phyloP scores from a whole-genome alignment of 495 filamentous ascomycete species.

The Penicillium canariense region DNA sequence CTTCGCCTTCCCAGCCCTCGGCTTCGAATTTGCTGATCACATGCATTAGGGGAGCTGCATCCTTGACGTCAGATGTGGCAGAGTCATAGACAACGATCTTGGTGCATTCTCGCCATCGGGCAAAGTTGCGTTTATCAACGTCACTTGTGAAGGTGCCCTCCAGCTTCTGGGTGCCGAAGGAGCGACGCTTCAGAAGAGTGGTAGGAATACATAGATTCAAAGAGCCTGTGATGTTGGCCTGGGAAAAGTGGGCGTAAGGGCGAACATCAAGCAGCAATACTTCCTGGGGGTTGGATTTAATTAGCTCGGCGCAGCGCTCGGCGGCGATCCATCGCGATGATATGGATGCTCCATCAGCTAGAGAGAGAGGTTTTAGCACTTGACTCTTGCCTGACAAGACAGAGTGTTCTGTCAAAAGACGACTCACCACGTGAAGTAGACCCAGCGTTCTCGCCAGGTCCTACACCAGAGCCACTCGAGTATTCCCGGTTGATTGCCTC shows the following conservation, averaged over 20 bases:
- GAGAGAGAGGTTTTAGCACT: not conserved
- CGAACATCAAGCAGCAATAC: conserved; percentile 84
- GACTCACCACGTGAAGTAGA: conserved; percentile 13
- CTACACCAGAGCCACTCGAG: not conserved
- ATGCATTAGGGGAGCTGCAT: conserved; percentile 73
- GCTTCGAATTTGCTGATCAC: conserved; percentile 87
- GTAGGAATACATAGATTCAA: conserved; percentile 95
- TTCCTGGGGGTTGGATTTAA: conserved; percentile 55
- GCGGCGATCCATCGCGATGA: conserved; percentile 55
- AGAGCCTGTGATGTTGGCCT: conserved; percentile 70
- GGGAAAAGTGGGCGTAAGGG: conserved; percentile 76
- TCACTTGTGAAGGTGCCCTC: conserved; percentile 82
- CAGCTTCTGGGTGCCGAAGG: conserved; percentile 88
- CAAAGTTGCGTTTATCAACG: conserved; percentile 69
- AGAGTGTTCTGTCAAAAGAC: not conserved
- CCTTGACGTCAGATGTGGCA: conserved; percentile 69
- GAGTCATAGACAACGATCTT: conserved; percentile 87
- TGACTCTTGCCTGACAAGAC: not conserved
- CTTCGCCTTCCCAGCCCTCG: conserved; percentile 76
- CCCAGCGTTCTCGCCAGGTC: not conserved
- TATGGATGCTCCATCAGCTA: conserved; percentile 2
- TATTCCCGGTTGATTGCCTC: not conserved
- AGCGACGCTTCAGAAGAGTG: conserved; percentile 84
- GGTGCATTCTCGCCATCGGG: conserved; percentile 67
- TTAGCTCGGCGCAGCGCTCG: conserved; percentile 61